phyloP scores from a whole-genome alignment of 805 yeast species.

The Pichia exigua region DNA sequence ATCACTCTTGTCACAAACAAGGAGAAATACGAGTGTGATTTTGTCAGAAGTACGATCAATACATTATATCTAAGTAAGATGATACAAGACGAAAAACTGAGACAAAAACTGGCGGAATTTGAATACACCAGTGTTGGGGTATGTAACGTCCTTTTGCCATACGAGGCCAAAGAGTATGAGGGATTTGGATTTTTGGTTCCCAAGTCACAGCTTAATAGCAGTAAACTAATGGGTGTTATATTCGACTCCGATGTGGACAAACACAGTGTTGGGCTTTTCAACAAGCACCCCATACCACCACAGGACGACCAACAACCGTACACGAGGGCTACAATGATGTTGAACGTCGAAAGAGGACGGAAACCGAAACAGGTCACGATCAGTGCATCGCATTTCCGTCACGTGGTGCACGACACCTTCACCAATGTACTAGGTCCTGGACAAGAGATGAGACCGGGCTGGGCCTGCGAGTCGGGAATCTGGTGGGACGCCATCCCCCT shows the following conservation, averaged over 20 bases:
- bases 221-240: slow-evolving; percentile 72
- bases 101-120: slow-evolving; percentile 15
- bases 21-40: slow-evolving; percentile 33
- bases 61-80: slow-evolving; percentile 33
- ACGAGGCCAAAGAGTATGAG: slow-evolving; percentile 30
- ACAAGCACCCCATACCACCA: background rate
- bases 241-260: slow-evolving; percentile 82
- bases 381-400: background rate
- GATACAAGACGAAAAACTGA: slow-evolving; percentile 15
- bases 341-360: slow-evolving; percentile 40
- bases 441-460: background rate
- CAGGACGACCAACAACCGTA: slow-evolving; percentile 11
- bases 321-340: slow-evolving; percentile 79
- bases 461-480: background rate
- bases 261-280: slow-evolving; percentile 26
- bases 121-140: slow-evolving; percentile 48
- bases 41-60: slow-evolving; percentile 53
- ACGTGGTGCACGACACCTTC: slow-evolving; percentile 17
- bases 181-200: slow-evolving; percentile 94
- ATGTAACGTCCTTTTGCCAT: slow-evolving; percentile 58
- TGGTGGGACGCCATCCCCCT: slow-evolving; percentile 1
- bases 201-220: slow-evolving; percentile 31
- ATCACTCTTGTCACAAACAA: slow-evolving; percentile 15
- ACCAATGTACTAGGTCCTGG: slow-evolving; percentile 11
- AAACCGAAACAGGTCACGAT: background rate